Conservation (phyloP, 768 basidiomycete genomes). For the Pulveroboletus sp. region DNA sequence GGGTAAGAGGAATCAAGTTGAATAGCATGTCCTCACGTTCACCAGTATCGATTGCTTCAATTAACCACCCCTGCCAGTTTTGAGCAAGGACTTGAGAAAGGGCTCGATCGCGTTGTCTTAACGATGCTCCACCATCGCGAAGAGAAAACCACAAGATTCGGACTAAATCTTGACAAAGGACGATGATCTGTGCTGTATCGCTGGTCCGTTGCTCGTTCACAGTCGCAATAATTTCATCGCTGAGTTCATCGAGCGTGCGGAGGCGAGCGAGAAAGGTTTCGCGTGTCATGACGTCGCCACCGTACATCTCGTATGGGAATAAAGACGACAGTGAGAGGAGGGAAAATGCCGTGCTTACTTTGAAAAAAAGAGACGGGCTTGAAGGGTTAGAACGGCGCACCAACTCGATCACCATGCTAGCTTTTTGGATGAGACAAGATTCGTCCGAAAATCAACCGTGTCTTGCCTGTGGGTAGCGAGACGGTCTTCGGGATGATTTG, state of each 20-base stretch:
- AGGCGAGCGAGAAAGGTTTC: constrained; percentile 16
- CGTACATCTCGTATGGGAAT: constrained; percentile 18
- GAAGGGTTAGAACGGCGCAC: constrained; percentile 16
- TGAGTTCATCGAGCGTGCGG: constrained; percentile 6
- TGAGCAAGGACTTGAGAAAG: constrained; percentile 17
- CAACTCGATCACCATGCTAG: constrained; percentile 22
- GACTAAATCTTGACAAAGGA: constrained; percentile 19
- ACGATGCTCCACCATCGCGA: constrained; percentile 23
- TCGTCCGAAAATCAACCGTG: neutral
- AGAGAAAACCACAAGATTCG: constrained; percentile 32
- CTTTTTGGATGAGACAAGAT: neutral
- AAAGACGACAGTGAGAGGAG: neutral
- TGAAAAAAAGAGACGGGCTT: constrained; percentile 19
- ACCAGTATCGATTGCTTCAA: constrained; percentile 15
- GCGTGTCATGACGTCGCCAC: constrained; percentile 23
- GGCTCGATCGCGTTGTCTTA: constrained; percentile 13
- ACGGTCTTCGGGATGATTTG: constrained; percentile 23
- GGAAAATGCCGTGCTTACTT: constrained; percentile 6
- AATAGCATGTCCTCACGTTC: constrained; percentile 15
- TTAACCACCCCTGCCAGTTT: constrained; percentile 17
- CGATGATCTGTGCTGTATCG: constrained; percentile 27
- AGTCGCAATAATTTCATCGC: constrained; percentile 19
- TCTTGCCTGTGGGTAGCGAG: constrained; percentile 25
- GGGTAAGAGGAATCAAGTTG: neutral
- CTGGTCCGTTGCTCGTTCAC: constrained; percentile 19